Conservation (phyloP, 305 asterid species). For the Ruellia speciosa region DNA sequence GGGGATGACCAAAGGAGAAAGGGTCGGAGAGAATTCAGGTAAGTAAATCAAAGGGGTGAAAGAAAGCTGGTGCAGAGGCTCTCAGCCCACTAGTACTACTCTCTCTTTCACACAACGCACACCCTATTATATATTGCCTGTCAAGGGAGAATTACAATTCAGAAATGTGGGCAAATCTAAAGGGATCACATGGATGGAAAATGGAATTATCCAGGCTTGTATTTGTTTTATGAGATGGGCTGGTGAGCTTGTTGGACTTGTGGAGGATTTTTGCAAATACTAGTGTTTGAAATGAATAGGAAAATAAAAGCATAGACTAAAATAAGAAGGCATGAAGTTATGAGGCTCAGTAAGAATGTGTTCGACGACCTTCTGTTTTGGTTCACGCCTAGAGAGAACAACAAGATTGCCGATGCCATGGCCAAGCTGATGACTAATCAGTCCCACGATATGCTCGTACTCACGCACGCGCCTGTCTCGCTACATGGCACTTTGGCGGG, state of each 20-base stretch:
- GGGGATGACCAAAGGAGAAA: slow-evolving; percentile 22
- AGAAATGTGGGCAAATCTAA: slow-evolving; percentile 10
- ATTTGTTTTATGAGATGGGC: background rate
- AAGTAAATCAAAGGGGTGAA: slow-evolving; percentile 14
- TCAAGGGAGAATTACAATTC: slow-evolving; percentile 7
- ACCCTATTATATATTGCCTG: slow-evolving; percentile 4
- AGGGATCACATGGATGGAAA: background rate
- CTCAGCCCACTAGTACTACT: slow-evolving; percentile 21
- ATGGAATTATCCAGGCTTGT: background rate
- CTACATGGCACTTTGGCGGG: no score
- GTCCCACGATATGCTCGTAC: no score
- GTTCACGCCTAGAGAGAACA: no score
- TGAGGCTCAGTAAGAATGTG: no score
- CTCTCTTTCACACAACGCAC: slow-evolving; percentile 12
- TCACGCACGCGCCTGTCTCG: no score
- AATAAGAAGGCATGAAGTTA: no score
- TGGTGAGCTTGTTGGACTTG: background rate
- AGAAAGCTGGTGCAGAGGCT: slow-evolving; percentile 28
- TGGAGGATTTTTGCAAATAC: background rate
- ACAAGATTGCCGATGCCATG: no score
- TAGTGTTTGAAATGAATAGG: no score
- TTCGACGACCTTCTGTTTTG: no score
- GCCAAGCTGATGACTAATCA: no score
- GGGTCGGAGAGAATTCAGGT: slow-evolving; percentile 37
- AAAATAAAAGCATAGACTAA: no score